Percentiles rank a stretch among this genome's conserved stretches.
These are phyloP conservation scores for Triangularia verruculosa DNA, from an alignment of 2,329 filamentous ascomycete species.

Conservation along the genomic window DNA sequence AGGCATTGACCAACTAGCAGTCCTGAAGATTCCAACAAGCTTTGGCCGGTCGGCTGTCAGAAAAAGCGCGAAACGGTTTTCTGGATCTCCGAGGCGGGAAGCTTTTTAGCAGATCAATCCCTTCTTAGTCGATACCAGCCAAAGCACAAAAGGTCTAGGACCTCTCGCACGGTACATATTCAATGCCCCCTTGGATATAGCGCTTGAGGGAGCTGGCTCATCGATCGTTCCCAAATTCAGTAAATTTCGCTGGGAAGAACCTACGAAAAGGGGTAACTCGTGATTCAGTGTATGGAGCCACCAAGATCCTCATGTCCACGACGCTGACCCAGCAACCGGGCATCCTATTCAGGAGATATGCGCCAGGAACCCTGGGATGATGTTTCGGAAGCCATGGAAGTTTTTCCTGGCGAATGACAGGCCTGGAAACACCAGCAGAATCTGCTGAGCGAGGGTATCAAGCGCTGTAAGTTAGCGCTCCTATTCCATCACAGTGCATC, in stretches of 20 bases:
- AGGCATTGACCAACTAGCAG: too few relatives aligned
- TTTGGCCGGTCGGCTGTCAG: conserved; percentile 1
- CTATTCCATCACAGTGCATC: conserved; percentile 2
- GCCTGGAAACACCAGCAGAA: background rate
- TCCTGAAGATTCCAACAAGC: background rate
- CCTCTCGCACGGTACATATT: background rate
- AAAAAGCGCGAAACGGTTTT: background rate
- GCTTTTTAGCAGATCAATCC: background rate
- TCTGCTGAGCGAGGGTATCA: conserved; percentile 2
- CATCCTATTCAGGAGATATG: background rate
- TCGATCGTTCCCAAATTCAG: too few relatives aligned
- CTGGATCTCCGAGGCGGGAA: background rate
- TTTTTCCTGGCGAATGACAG: conserved; percentile 6
- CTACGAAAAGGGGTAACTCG: background rate
- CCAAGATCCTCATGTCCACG: background rate
- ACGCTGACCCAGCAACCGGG: conserved; percentile 5
- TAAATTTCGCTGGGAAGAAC: too few relatives aligned
- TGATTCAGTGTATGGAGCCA: background rate
- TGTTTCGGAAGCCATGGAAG: conserved; percentile 8
- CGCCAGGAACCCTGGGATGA: background rate
- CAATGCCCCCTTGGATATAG: background rate
- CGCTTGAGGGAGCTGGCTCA: too few relatives aligned
- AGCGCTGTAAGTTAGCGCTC: conserved; percentile 12
- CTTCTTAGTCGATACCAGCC: background rate
- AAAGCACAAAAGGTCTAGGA: background rate